A percentile compares a stretch with the other conserved stretches of the same genome.
phyloP scores from a whole-genome alignment of 768 basidiomycete genomes.

The Psilocybe cyanescens region DNA sequence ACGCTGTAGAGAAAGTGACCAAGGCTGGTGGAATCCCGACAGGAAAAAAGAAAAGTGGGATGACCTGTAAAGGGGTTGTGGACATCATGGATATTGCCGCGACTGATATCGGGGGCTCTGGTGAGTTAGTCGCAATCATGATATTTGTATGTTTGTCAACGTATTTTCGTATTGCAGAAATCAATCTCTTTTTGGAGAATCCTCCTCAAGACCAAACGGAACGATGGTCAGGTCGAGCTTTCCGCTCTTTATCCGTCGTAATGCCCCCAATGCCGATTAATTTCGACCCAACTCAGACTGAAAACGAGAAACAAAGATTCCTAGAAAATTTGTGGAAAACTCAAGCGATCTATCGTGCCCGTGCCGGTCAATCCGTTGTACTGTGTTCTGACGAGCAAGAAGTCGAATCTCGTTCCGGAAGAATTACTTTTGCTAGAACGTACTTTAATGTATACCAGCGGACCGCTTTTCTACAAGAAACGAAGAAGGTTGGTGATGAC shows the following conservation, averaged over 20 bases:
- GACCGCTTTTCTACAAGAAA: constrained; percentile 76
- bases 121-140: constrained; percentile 45
- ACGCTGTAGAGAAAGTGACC: constrained; percentile 75
- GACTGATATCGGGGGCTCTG: constrained; percentile 84
- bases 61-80: constrained; percentile 84
- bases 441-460: constrained; percentile 91
- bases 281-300: constrained; percentile 66
- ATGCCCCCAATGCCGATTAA: constrained; percentile 71
- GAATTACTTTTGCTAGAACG: constrained; percentile 70
- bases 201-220: constrained; percentile 84
- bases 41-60: constrained; percentile 76
- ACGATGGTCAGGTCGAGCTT: constrained; percentile 86
- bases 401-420: constrained; percentile 69
- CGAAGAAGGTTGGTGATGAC: constrained; percentile 64
- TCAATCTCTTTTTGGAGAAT: constrained; percentile 83
- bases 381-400: constrained; percentile 74
- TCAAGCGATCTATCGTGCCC: constrained; percentile 81
- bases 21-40: constrained; percentile 64
- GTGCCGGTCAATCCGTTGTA: constrained; percentile 73
- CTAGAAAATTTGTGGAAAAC: constrained; percentile 88
- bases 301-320: constrained; percentile 78
- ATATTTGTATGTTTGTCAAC: background rate
- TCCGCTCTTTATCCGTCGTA: constrained; percentile 79
- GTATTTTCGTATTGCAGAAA: constrained; percentile 58
- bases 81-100: constrained; percentile 85